Evolutionary conservation across 768 basidiomycete genomes (phyloP), one percentile per base, ranked within the genome.

Genomic region (Serendipita sp.): DNA sequence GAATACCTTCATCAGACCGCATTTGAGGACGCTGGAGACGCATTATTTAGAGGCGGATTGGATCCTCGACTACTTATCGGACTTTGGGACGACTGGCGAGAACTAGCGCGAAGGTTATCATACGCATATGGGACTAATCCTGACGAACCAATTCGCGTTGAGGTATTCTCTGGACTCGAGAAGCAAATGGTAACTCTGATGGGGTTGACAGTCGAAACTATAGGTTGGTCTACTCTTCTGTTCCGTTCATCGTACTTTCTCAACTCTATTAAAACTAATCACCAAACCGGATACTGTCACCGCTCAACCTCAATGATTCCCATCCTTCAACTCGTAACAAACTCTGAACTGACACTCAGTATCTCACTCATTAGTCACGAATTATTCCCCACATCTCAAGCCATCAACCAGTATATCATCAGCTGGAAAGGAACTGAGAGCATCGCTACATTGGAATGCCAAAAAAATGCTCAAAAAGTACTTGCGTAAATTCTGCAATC

Each of bases 381-480:
- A 93, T 72, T 93, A 94, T 73, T 89, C 88, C 48, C 91, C 92
- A 15, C 86, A 93, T 75, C 80, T 95, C 69, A 74, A 82, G 30
- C 88, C 84, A 18, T 78, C 83, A 70, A 84, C 86, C 2, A 81
- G 79, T 32, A 76, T 79, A 23, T 85, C 90, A 3, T 84, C 86
- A 13, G 80, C 86, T 2, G 84, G 90, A 2, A 79, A 80, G 18
- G 87, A 87, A 70, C 77, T 93, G 65, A 77, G 81, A 56, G 80
- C 78, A 65, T 81, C 85, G 46, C 75, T 95, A 52, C 75, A 78
- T 34, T 76, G 76, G 63, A 82, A 85, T 15, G 89, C 92, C 3
- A 75, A 76, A 48, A 83, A 88, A 45, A 94, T 92, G 89, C 75
- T 96, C 44, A 79, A 83, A 66, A 73, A 73, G 11, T 86, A 89